A percentile compares a stretch with the other conserved stretches of the same genome.
phyloP scores from a whole-genome alignment of 2,329 filamentous ascomycete species.

The Diplodia intermedia region DNA sequence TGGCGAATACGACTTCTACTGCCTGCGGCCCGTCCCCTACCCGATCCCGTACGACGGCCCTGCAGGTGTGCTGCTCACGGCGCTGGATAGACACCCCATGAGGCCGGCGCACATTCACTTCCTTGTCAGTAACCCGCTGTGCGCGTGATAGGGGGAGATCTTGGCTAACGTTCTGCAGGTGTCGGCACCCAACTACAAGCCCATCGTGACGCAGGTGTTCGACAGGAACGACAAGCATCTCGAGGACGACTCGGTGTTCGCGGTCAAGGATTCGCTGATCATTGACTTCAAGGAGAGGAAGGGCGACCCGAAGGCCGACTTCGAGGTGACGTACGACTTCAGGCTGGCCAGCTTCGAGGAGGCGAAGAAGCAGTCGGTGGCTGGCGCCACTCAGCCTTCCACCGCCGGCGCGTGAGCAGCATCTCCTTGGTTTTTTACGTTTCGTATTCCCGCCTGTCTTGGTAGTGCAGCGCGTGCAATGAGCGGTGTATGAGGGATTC shows the following conservation, averaged over 20 bases:
- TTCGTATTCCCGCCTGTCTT: neutral
- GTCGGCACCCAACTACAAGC: constrained; percentile 65
- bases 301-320: constrained; percentile 59
- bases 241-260: constrained; percentile 64
- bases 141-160: neutral
- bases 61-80: constrained; percentile 62
- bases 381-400: constrained; percentile 40
- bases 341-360: constrained; percentile 48
- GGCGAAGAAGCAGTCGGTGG: constrained; percentile 39
- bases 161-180: constrained; percentile 48
- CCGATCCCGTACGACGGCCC: constrained; percentile 65
- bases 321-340: constrained; percentile 63
- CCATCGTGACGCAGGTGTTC: constrained; percentile 80
- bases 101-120: constrained; percentile 70
- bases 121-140: constrained; percentile 53
- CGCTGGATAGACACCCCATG: constrained; percentile 67
- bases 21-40: constrained; percentile 55
- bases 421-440: neutral
- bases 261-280: constrained; percentile 64
- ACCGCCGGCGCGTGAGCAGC: neutral
- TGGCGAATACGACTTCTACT: constrained; percentile 64
- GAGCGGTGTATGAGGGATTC: neutral
- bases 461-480: neutral
- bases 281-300: constrained; percentile 64
- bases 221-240: constrained; percentile 70